Evolutionary conservation across 2,329 filamentous ascomycete genomes (phyloP).

Genomic region (Exophiala viscosa): DNA sequence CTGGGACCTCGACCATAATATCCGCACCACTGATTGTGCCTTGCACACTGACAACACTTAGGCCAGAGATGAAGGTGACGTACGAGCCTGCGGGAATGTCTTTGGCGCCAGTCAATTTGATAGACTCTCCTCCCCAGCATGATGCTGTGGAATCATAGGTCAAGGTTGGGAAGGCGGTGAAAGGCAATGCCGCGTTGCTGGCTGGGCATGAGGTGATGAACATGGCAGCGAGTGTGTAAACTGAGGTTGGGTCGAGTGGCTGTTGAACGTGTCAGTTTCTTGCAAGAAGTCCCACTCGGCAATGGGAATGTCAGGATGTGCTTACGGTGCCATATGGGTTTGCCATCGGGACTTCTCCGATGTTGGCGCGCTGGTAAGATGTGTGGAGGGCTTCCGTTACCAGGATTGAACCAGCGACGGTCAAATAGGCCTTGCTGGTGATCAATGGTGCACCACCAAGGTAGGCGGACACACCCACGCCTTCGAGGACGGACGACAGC

Average conservation of each 20-base stretch:
- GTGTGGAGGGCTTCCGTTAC: constrained; percentile 67
- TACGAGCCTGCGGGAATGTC: constrained; percentile 16
- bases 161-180: constrained; percentile 59
- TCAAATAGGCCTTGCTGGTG: constrained; percentile 56
- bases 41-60: constrained; percentile 8
- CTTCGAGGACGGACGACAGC: constrained; percentile 67
- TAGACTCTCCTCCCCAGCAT: constrained; percentile 1
- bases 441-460: constrained; percentile 67
- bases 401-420: constrained; percentile 65
- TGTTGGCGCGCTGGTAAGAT: constrained; percentile 63
- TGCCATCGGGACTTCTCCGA: constrained; percentile 58
- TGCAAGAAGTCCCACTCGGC: not conserved
- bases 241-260: constrained; percentile 61
- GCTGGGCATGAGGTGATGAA: constrained; percentile 69
- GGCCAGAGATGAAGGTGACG: constrained; percentile 15
- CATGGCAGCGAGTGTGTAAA: constrained; percentile 68
- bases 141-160: not conserved
- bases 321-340: constrained; percentile 61
- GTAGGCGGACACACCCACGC: constrained; percentile 37
- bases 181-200: constrained; percentile 57
- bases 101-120: constrained; percentile 18
- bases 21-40: constrained; percentile 1
- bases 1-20: constrained; percentile 9
- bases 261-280: not conserved
- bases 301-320: too few species aligned